Conservation (phyloP, 768 basidiomycete genomes). For the Russula abietina region DNA sequence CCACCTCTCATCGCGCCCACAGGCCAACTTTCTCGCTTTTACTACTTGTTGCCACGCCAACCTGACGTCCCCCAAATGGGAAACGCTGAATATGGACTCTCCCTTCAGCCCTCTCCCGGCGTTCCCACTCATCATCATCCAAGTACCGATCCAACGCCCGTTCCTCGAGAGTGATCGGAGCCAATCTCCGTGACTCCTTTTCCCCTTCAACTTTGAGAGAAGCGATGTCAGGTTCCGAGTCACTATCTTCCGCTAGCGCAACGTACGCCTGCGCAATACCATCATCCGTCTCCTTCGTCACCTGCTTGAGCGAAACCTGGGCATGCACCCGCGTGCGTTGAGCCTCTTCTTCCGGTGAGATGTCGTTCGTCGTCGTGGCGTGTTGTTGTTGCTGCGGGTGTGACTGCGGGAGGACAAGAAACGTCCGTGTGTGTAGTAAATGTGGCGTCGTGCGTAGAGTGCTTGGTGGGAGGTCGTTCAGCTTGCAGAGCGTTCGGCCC, state of each 20-base stretch:
- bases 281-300: slow-evolving; percentile 67
- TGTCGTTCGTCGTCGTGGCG: slow-evolving; percentile 24
- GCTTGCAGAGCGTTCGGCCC: slow-evolving; percentile 55
- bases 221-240: slow-evolving; percentile 21
- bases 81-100: slow-evolving; percentile 22
- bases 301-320: slow-evolving; percentile 51
- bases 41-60: too few species aligned
- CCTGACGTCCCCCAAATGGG: too few species aligned
- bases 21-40: too few species aligned
- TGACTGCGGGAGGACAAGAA: slow-evolving; percentile 47
- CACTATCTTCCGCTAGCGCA: slow-evolving; percentile 47
- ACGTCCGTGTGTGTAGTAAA: slow-evolving; percentile 61
- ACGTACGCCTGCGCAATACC: slow-evolving; percentile 64
- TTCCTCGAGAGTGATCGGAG: slow-evolving; percentile 34
- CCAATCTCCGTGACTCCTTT: slow-evolving; percentile 5
- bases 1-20: too few species aligned
- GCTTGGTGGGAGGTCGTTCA: slow-evolving; percentile 61
- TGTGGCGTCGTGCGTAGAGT: slow-evolving; percentile 68
- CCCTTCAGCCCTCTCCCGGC: slow-evolving; percentile 32
- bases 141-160: slow-evolving; percentile 55
- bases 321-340: slow-evolving; percentile 48
- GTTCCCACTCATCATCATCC: slow-evolving; percentile 69
- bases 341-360: slow-evolving; percentile 37
- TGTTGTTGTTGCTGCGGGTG: slow-evolving; percentile 20
- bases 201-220: slow-evolving; percentile 27